These are phyloP conservation scores for Lyophyllum semitale DNA, from an alignment of 768 basidiomycete species.

Conservation along the genomic window DNA sequence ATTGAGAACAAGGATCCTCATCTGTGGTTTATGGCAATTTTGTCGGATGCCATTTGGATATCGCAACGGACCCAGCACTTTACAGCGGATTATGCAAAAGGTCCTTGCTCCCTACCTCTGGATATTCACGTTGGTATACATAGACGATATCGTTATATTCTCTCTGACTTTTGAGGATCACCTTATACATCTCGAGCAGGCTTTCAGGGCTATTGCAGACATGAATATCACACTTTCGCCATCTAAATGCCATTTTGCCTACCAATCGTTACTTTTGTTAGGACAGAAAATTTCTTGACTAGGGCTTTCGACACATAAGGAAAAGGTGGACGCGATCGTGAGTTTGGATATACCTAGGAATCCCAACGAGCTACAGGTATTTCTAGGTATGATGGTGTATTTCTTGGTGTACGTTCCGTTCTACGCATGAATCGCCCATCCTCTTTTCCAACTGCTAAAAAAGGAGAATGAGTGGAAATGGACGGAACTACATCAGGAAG, in stretches of 20 bases:
- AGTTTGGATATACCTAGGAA: too few relatives aligned
- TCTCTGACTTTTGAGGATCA: slow-evolving; percentile 30
- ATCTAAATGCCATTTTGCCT: slow-evolving; percentile 35
- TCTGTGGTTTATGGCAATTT: background rate
- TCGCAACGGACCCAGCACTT: background rate
- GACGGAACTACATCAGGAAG: slow-evolving; percentile 21
- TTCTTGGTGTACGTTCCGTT: too few relatives aligned
- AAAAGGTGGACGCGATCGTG: slow-evolving; percentile 35
- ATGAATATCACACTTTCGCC: slow-evolving; percentile 35
- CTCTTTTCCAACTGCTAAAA: slow-evolving; percentile 34
- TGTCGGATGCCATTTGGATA: background rate
- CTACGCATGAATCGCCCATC: too few relatives aligned
- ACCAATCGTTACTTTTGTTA: slow-evolving; percentile 32
- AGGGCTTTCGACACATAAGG: slow-evolving; percentile 40
- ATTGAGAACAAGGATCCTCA: too few relatives aligned
- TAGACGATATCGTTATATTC: slow-evolving; percentile 40
- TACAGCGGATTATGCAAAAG: background rate
- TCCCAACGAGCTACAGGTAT: too few relatives aligned
- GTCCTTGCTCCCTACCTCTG: background rate
- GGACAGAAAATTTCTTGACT: too few relatives aligned
- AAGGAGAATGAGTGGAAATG: too few relatives aligned
- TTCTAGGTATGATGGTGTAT: too few relatives aligned
- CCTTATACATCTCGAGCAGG: slow-evolving; percentile 26
- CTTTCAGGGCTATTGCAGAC: slow-evolving; percentile 26
- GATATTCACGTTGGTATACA: too few relatives aligned